Conservation (phyloP, 1,139 yeast species). For the Blastobotrys aristatus region DNA sequence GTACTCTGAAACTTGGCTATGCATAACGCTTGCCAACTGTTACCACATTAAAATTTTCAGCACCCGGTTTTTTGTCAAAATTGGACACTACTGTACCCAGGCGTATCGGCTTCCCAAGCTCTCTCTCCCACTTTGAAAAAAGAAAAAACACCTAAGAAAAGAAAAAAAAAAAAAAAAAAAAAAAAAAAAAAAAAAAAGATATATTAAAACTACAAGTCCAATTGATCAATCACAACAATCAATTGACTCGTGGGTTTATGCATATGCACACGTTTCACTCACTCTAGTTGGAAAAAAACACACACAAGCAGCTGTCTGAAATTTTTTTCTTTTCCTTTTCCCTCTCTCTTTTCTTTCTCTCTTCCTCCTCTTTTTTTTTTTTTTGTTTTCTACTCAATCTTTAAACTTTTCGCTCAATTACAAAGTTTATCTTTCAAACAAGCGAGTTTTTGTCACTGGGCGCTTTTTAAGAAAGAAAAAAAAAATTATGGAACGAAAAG, state of each 20-base stretch:
- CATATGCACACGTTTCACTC: not conserved
- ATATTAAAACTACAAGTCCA: too few species aligned
- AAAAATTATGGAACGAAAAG: constrained; percentile 1
- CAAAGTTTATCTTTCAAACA: not conserved
- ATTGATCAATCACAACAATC: not conserved
- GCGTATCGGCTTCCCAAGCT: too few species aligned
- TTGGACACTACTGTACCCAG: not conserved
- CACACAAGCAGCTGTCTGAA: too few species aligned
- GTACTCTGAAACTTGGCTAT: not conserved
- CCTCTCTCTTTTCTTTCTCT: not conserved
- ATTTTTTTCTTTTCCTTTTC: not conserved
- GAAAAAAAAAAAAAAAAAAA: not conserved
- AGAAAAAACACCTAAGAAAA: not conserved
- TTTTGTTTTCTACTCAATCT: not conserved
- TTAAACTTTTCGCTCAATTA: not conserved
- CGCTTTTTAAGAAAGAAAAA: too few species aligned
- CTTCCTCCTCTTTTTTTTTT: not conserved
- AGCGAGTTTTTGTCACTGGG: too few species aligned
- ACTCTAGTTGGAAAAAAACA: not conserved
- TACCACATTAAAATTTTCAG: too few species aligned
- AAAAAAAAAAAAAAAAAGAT: not conserved
- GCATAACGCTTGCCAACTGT: too few species aligned
- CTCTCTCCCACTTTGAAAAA: not conserved
- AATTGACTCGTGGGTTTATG: not conserved
- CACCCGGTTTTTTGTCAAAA: too few species aligned